A percentile compares a stretch with the other conserved stretches of the same genome.
Conservation (phyloP, 768 basidiomycete genomes). For the Pulveroboletus ravenelii region DNA sequence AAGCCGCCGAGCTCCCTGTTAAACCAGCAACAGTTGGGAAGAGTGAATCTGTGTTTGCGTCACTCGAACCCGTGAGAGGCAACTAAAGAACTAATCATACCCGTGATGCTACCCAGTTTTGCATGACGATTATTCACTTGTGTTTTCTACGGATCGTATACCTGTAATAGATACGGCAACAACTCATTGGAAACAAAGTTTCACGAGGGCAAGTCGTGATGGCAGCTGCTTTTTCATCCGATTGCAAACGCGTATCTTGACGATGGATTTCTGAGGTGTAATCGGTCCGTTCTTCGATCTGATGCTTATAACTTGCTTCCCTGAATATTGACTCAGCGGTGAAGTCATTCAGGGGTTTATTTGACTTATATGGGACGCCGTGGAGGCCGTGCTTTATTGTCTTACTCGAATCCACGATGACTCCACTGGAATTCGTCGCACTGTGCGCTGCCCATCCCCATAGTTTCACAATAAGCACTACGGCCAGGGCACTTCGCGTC, state of each 20-base stretch:
- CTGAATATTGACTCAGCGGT: too few relatives aligned
- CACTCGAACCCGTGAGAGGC: conserved; percentile 18
- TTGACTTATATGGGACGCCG: conserved; percentile 2
- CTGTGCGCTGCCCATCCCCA: conserved; percentile 18
- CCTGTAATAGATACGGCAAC: not conserved
- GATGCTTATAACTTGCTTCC: not conserved
- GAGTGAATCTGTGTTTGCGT: conserved; percentile 25
- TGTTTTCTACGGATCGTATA: conserved; percentile 3
- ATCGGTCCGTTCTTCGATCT: not conserved
- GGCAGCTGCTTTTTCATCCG: not conserved
- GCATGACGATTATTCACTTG: not conserved
- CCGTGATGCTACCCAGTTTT: not conserved
- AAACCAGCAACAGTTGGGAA: conserved; percentile 10
- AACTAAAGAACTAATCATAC: not conserved
- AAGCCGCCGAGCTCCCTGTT: conserved; percentile 1
- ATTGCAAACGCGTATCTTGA: not conserved
- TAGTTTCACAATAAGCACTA: conserved; percentile 29
- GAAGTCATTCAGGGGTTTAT: conserved; percentile 10
- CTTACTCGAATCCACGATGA: conserved; percentile 14
- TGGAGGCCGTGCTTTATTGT: conserved; percentile 19
- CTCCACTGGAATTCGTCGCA: not conserved
- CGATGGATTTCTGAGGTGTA: not conserved
- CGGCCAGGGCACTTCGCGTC: conserved; percentile 13
- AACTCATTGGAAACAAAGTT: not conserved
- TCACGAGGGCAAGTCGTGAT: not conserved